Evolutionary conservation across 441 rosid species (phyloP).

Genomic region (Gossypium aridum): DNA sequence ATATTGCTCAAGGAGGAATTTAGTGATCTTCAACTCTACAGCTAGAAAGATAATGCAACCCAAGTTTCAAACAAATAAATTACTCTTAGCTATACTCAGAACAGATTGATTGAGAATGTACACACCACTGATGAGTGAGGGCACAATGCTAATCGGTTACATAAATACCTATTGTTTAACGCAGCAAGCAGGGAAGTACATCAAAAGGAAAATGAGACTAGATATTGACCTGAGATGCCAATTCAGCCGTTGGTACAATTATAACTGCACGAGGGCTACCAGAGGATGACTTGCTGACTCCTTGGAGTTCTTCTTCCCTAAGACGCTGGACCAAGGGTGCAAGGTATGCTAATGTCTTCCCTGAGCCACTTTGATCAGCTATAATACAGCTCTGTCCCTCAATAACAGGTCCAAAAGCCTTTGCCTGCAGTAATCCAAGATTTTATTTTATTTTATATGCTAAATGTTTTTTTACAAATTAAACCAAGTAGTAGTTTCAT

Average conservation of each 20-base stretch:
- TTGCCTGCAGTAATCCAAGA: slow-evolving; percentile 46
- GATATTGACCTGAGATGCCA: slow-evolving; percentile 79
- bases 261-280: slow-evolving; percentile 68
- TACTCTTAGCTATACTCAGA: not conserved
- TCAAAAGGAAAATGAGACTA: not conserved
- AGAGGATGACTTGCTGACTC: slow-evolving; percentile 45
- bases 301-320: slow-evolving; percentile 78
- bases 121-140: not conserved
- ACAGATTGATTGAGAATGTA: slow-evolving; percentile 2
- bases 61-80: not conserved
- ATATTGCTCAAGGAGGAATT: not conserved
- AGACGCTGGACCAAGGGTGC: slow-evolving; percentile 76
- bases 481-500: not conserved
- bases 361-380: slow-evolving; percentile 98
- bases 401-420: slow-evolving; percentile 66
- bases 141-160: not conserved
- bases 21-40: not conserved
- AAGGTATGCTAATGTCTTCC: slow-evolving; percentile 90
- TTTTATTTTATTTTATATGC: not conserved
- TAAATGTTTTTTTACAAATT: not conserved
- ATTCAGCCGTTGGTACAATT: slow-evolving; percentile 86
- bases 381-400: slow-evolving; percentile 76
- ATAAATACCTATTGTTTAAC: not conserved
- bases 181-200: slow-evolving; percentile 5
- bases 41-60: not conserved